Conservation (phyloP, 768 basidiomycete genomes). For the Phylloporus sp. region DNA sequence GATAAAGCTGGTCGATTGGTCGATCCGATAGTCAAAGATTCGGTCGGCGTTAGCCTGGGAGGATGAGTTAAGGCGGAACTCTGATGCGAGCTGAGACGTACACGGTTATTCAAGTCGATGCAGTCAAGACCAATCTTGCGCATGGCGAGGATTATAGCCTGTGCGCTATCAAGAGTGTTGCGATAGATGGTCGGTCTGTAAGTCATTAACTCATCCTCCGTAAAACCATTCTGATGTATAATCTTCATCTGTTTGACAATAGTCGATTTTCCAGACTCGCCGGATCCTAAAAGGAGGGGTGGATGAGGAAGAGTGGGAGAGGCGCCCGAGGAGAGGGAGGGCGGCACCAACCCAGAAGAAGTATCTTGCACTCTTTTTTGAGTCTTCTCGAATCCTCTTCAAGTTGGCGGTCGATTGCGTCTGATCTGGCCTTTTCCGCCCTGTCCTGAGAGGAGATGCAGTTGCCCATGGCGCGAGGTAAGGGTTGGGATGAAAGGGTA, state of each 20-base stretch:
- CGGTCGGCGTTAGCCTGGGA: constrained; percentile 50
- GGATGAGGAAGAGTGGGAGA: constrained; percentile 3
- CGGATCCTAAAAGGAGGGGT: constrained; percentile 60
- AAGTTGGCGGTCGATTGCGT: constrained; percentile 76
- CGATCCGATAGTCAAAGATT: constrained; percentile 54
- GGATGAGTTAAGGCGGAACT: background rate
- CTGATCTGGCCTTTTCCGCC: constrained; percentile 58
- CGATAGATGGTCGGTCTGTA: constrained; percentile 79
- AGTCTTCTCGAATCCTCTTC: constrained; percentile 83
- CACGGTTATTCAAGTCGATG: constrained; percentile 59
- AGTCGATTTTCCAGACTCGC: constrained; percentile 92
- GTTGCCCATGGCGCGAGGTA: constrained; percentile 51
- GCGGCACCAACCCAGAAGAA: constrained; percentile 71
- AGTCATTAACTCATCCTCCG: constrained; percentile 66
- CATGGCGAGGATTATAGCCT: constrained; percentile 82
- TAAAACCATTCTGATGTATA: constrained; percentile 91
- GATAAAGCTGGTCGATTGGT: constrained; percentile 38
- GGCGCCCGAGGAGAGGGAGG: constrained; percentile 4
- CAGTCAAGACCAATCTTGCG: constrained; percentile 82
- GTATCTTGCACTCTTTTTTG: constrained; percentile 88
- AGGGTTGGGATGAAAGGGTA: background rate
- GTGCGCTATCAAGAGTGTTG: constrained; percentile 86
- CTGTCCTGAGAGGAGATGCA: constrained; percentile 57
- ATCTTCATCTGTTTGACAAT: constrained; percentile 99
- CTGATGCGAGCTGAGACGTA: background rate